phyloP scores from a whole-genome alignment of 2,329 filamentous ascomycete species.

The Elsinoe perseae region DNA sequence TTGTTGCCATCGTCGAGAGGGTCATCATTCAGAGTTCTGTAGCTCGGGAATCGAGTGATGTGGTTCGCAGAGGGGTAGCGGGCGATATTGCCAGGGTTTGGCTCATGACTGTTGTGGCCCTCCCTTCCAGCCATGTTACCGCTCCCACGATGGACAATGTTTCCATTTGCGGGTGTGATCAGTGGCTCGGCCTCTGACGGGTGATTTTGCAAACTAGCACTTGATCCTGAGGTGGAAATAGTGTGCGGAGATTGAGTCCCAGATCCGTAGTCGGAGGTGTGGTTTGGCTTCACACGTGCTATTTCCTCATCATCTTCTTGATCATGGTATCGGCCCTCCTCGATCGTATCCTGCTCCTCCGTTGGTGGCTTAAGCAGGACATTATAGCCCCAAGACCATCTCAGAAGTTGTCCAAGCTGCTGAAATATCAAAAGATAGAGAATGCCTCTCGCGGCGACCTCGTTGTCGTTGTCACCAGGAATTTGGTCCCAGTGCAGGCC shows the following conservation, averaged over 20 bases:
- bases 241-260: constrained; percentile 39
- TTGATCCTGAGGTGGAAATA: constrained; percentile 22
- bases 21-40: constrained; percentile 23
- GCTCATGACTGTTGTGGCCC: constrained; percentile 32
- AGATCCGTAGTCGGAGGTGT: constrained; percentile 41
- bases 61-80: constrained; percentile 27
- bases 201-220: constrained; percentile 28
- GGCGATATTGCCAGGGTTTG: background rate
- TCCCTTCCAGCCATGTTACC: constrained; percentile 33
- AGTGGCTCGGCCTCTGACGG: constrained; percentile 26
- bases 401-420: constrained; percentile 86
- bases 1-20: constrained; percentile 16
- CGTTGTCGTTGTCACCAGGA: constrained; percentile 86
- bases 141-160: constrained; percentile 34
- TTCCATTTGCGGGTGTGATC: constrained; percentile 43
- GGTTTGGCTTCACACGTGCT: constrained; percentile 31
- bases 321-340: constrained; percentile 50
- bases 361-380: constrained; percentile 82
- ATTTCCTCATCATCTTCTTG: constrained; percentile 38
- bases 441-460: constrained; percentile 88
- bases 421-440: constrained; percentile 96
- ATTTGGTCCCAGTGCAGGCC: constrained; percentile 91
- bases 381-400: constrained; percentile 98
- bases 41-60: constrained; percentile 42
- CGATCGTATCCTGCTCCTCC: constrained; percentile 36